Evolutionary conservation across 106 monocot species (phyloP), one percentile per base, ranked within the genome.

Genomic region (Hemerocallis citrina): DNA sequence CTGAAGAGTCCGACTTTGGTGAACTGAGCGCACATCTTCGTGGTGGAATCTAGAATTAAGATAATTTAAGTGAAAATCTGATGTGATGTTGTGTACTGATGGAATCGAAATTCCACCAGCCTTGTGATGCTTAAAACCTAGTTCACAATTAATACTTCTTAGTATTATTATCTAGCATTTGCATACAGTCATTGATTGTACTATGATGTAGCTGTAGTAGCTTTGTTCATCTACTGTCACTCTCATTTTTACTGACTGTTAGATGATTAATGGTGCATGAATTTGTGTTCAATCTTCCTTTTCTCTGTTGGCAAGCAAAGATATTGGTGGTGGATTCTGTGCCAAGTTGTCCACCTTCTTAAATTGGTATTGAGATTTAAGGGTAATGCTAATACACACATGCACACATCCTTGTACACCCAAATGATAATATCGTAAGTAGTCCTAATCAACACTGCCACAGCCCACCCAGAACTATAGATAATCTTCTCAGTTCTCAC

Each of bases 1-100:
- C 64, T 14, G 87, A 81, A 31, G 83, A 80, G 23, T 61, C 71
- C 3, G 82, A 90, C 29, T 78, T 90, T 55, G 62, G 64, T 33
- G 89, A 90, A 59, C 71, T 88, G 37, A 76, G 47, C 23, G 68
- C 76, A 15, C 88, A 92, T 17, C 74, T 92, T 32, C 29, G 62
- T 23, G 68, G 74, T 19, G 65, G 49, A 23, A 27, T 47, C 1
- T 54, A 36, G 32, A 16, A 28, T n/a, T n/a, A n/a, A 36, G 32
- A 16, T 24, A 6, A 7, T 20, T 57, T 7, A 59, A 36, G 2
- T 36, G 59, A 24, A 24, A 34, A 57, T 34, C 51, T 13, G 10
- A 24, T 7, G 17, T 66, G 29, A 31, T 39, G 34, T 40, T 21
- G 36, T 38, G 24, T 24, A 36, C 36, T 37, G 33, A 47, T 31